phyloP scores from a whole-genome alignment of 202 grass and related monocot species.

The Zoysia matrella region DNA sequence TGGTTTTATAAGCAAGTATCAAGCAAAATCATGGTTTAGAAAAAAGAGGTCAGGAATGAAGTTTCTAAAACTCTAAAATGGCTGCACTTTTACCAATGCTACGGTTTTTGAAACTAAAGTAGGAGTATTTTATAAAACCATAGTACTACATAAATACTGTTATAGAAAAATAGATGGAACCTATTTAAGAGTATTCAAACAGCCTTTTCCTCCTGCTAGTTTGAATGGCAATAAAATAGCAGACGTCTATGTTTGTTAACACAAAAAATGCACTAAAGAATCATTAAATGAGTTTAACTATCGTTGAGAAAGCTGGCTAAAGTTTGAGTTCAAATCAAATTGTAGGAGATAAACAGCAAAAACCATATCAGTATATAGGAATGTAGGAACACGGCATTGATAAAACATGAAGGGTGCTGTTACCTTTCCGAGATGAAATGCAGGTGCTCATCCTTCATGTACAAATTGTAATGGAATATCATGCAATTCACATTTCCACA shows the following conservation, averaged over 20 bases:
- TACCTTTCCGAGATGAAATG: slow-evolving; percentile 91
- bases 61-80: too few relatives aligned
- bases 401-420: slow-evolving; percentile 33
- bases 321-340: slow-evolving; percentile 18
- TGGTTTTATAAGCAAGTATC: too few relatives aligned
- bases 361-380: background rate
- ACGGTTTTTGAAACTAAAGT: too few relatives aligned
- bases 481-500: slow-evolving; percentile 71
- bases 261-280: slow-evolving; percentile 18
- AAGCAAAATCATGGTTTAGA: too few relatives aligned
- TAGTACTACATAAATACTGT: background rate
- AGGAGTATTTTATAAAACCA: too few relatives aligned
- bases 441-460: slow-evolving; percentile 96
- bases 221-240: slow-evolving; percentile 17
- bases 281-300: background rate
- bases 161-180: slow-evolving; percentile 7
- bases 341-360: background rate
- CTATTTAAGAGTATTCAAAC: background rate
- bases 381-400: slow-evolving; percentile 9
- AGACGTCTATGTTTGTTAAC: slow-evolving; percentile 6
- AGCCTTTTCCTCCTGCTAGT: slow-evolving; percentile 3
- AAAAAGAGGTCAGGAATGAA: too few relatives aligned
- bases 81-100: too few relatives aligned
- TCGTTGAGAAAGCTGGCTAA: background rate
- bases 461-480: slow-evolving; percentile 98